Base-by-base conservation (phyloP, 805 yeast genomes). In the Yarrowia osloensis region DNA sequence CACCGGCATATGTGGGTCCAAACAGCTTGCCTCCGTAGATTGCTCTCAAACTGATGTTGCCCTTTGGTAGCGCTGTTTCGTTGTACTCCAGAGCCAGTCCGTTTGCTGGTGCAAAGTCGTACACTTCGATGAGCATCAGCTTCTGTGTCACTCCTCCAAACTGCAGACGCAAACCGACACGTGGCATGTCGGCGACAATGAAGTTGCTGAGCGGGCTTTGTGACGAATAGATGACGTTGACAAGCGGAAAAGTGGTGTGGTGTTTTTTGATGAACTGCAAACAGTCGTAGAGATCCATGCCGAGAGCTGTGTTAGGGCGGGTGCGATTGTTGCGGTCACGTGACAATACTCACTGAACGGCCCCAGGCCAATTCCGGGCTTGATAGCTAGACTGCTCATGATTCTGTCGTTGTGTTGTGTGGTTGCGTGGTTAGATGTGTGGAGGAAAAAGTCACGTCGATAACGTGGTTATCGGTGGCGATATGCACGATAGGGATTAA, bases 141-240 rank as follows among this genome's bases (percentile, higher is more conserved):
- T 57, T 39, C 15, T 57, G 63, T 4, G 63, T 39, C 11, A 40
- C 35, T 7, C 63, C 63, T 8, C 37, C 35, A 28, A 57, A 57
- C 26, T 39, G 49, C n/a, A 57, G 9, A 4, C 49, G 26, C 19
- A 57, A 13, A 4, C 63, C 63, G 26, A 40, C 63, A 28, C 63
- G 47, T 21, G 47, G 28, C 49, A 57, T 28, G 21, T 39, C 47
- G 9, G 28, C 47, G 4, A 57, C 49, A 5, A 57, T 29, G 37
- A 39, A 57, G 37, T 57, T 57, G 24, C 12, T 35, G 9, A 57
- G 49, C 9, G 63, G 63, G 21, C 29, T 57, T n/a, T 57, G 63
- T 4, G 47, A n/a, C 63, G 63, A 57, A 28, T 57, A 57, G 49
- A 57, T 57, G 63, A 57, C 63, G 31, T 57, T 57, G 35, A 57